These are phyloP conservation scores for Ramularia collo-cygni DNA, from an alignment of 2,329 filamentous ascomycete species.

Conservation along the genomic window DNA sequence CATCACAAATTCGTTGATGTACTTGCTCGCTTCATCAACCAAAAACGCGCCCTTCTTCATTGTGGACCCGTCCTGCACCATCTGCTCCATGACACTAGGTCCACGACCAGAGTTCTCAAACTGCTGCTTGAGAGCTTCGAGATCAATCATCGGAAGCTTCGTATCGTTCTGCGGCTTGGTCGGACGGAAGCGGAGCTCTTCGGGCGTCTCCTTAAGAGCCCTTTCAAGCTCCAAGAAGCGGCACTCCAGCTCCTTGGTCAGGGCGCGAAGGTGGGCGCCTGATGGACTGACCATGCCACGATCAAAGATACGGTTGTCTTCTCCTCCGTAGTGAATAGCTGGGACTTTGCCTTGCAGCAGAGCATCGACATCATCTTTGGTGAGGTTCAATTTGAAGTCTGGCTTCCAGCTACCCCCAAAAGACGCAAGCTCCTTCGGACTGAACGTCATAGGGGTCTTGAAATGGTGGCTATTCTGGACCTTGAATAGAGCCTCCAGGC, in stretches of 20 bases:
- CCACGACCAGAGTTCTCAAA: slow-evolving; percentile 25
- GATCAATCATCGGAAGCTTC: slow-evolving; percentile 26
- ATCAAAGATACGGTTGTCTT: slow-evolving; percentile 36
- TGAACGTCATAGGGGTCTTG: slow-evolving; percentile 25
- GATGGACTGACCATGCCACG: slow-evolving; percentile 68
- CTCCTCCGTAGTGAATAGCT: slow-evolving; percentile 38
- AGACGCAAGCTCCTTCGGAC: slow-evolving; percentile 24
- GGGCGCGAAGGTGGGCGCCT: slow-evolving; percentile 67
- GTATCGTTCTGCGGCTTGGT: slow-evolving; percentile 28
- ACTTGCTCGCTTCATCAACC: slow-evolving; percentile 32
- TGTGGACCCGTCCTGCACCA: slow-evolving; percentile 31
- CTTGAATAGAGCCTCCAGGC: slow-evolving; percentile 30
- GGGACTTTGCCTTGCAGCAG: slow-evolving; percentile 50
- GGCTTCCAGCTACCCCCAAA: slow-evolving; percentile 21
- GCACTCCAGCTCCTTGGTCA: slow-evolving; percentile 62
- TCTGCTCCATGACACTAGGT: slow-evolving; percentile 33
- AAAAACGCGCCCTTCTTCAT: slow-evolving; percentile 32
- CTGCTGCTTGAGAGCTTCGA: slow-evolving; percentile 24
- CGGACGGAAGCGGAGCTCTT: slow-evolving; percentile 23
- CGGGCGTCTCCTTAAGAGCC: slow-evolving; percentile 39
- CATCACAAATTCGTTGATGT: slow-evolving; percentile 35
- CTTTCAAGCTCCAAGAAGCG: slow-evolving; percentile 64
- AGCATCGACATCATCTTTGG: slow-evolving; percentile 37
- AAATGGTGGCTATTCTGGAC: slow-evolving; percentile 23
- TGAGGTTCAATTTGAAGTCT: slow-evolving; percentile 28